These are phyloP conservation scores for Plasmopara halstedii DNA, from an alignment of 352 stramenopile species.

Conservation along the genomic window DNA sequence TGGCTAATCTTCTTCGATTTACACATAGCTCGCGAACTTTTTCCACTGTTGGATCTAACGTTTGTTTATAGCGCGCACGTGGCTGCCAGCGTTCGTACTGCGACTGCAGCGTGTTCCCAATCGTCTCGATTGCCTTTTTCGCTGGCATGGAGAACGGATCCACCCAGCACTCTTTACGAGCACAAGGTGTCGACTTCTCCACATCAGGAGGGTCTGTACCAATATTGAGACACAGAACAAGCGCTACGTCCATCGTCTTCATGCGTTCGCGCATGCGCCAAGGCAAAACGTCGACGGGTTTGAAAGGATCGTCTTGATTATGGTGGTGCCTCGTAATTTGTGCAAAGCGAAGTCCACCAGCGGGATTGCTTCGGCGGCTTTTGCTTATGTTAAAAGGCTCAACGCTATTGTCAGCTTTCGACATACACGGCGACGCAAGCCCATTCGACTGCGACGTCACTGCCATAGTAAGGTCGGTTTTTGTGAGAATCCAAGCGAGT, in stretches of 20 bases:
- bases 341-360: slow-evolving; percentile 60
- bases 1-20: slow-evolving; percentile 87
- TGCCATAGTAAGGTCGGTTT: slow-evolving; percentile 11
- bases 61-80: slow-evolving; percentile 90
- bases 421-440: slow-evolving; percentile 13
- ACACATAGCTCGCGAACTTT: slow-evolving; percentile 92
- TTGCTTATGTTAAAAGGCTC: slow-evolving; percentile 7
- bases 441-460: slow-evolving; percentile 20
- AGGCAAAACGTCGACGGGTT: slow-evolving; percentile 48
- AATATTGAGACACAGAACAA: slow-evolving; percentile 98
- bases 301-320: slow-evolving; percentile 14
- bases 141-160: slow-evolving; percentile 92
- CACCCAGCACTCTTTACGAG: slow-evolving; percentile 97
- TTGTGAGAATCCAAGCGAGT: not conserved
- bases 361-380: slow-evolving; percentile 12
- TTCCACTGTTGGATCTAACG: slow-evolving; percentile 96
- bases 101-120: slow-evolving; percentile 90
- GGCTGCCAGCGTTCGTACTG: slow-evolving; percentile 96
- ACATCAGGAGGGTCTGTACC: slow-evolving; percentile 97
- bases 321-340: slow-evolving; percentile 26
- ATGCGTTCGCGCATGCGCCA: slow-evolving; percentile 85
- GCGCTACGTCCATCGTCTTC: slow-evolving; percentile 90
- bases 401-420: slow-evolving; percentile 6
- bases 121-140: slow-evolving; percentile 94
- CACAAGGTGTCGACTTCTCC: slow-evolving; percentile 94